Evolutionary conservation across 148 eudicot species (phyloP).

Genomic region (Chenopodium formosanum): DNA sequence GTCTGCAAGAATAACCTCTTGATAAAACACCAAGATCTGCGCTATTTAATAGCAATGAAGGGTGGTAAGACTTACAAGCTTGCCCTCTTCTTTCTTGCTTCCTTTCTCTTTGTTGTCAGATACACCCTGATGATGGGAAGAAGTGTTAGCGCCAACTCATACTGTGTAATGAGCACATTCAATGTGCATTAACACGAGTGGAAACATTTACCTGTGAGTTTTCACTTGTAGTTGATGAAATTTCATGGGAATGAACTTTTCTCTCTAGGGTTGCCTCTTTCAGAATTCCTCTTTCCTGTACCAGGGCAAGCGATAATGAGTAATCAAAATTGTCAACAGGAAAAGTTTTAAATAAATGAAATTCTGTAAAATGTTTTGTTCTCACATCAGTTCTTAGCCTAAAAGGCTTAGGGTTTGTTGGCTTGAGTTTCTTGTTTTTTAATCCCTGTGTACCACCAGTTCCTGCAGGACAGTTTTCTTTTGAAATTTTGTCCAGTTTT

Average conservation of each 20-base stretch:
- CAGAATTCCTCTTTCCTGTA: conserved; percentile 88
- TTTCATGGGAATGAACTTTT: conserved; percentile 41
- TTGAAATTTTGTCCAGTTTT: conserved; percentile 34
- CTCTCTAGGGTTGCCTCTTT: conserved; percentile 77
- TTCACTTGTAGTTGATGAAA: conserved; percentile 31
- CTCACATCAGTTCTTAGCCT: conserved; percentile 91
- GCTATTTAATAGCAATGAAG: background rate
- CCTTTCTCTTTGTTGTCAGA: conserved; percentile 23
- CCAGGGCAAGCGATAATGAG: conserved; percentile 11
- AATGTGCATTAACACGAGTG: background rate
- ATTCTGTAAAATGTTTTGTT: background rate
- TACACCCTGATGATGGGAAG: conserved; percentile 10
- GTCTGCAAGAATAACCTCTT: background rate
- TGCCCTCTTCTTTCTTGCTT: conserved; percentile 24
- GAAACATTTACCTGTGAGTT: conserved; percentile 30
- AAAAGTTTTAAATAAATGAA: background rate
- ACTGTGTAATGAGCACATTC: background rate
- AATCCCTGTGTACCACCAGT: conserved; percentile 35
- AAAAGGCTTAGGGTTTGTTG: conserved; percentile 85
- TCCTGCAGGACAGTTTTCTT: conserved; percentile 39
- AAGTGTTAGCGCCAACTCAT: background rate
- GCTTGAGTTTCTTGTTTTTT: conserved; percentile 69
- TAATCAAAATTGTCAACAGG: background rate
- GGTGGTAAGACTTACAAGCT: conserved; percentile 23
- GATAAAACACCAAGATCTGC: background rate